Base-by-base conservation (phyloP, 2,329 filamentous ascomycete genomes). In the Emmonsiellopsis sp. region DNA sequence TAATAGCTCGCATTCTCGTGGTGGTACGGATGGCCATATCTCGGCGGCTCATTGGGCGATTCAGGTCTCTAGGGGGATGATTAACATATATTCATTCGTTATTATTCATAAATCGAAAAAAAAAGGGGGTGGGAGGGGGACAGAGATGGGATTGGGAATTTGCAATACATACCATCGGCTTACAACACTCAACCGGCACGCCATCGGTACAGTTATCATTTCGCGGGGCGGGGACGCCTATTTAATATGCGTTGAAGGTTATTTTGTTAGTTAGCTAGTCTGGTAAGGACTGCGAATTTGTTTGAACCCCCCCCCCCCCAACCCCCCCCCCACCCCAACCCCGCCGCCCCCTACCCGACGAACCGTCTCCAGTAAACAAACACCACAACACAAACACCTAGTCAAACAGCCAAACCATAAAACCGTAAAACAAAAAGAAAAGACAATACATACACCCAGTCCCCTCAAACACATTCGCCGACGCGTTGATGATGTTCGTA, bases 101-200 rank as follows among this genome's bases (percentile, higher is more conserved):
- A 48, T 15, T 16, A 37, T 20, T 13, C 32, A 7, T 5, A 10
- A 38, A 5, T 11, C n/a, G n/a, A 16, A 48, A 20, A 26, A 11
- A 13, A 8, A 10, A 16, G n/a, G 30, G 41, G 26, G 16, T n/a
- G 6, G 40, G 15, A 34, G 2, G 40, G 8, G 26, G 5, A 6
- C 20, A 10, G 20, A 10, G 34, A 37, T 40, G 13, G 3, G 13
- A 43, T n/a, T n/a, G n/a, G n/a, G n/a, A n/a, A n/a, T n/a, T n/a
- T n/a, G n/a, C 20, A 15, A 16, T 15, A 45, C 38, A 37, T 45
- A 52, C 42, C 46, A 44, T 41, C 3, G 52, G 40, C 53, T 55
- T 55, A 48, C 57, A 58, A 35, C 57, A 58, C 30, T 49, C 43
- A 42, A 54, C 55, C 16, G 42, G 38, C 3, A 16, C 31, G 13